Evolutionary conservation across 352 stramenopile species (phyloP).

Genomic region (Discostella stelligera): DNA sequence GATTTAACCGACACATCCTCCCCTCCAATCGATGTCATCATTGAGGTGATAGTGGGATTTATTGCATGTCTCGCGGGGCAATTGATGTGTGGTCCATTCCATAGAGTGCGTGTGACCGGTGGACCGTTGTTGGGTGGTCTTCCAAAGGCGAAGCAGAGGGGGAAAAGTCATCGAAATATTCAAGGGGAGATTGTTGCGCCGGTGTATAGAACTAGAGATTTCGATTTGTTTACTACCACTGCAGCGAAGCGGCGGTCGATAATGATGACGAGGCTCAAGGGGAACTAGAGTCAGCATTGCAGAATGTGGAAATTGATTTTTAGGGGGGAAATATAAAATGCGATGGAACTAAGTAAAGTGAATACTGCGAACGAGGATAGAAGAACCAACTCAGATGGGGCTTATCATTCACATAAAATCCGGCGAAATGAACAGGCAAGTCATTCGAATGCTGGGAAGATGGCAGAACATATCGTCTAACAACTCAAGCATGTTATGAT

Average conservation of each 20-base stretch:
- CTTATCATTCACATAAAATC: no score
- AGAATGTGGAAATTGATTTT: no score
- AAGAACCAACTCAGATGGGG: no score
- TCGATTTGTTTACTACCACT: slow-evolving; percentile 72
- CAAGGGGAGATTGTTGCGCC: slow-evolving; percentile 53
- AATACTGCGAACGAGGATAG: no score
- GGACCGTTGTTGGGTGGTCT: slow-evolving; percentile 19
- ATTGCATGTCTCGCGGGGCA: slow-evolving; percentile 59
- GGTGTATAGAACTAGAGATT: slow-evolving; percentile 65
- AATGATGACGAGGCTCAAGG: slow-evolving; percentile 8
- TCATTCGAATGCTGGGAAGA: no score
- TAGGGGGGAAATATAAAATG: no score
- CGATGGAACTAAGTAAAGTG: no score
- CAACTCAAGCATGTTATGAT: no score
- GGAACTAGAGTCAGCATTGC: no score
- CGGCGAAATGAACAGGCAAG: no score
- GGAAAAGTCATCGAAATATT: background rate
- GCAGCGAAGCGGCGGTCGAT: slow-evolving; percentile 13
- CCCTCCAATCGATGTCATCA: slow-evolving; percentile 66
- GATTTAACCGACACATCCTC: slow-evolving; percentile 38
- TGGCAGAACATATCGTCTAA: no score
- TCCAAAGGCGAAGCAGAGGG: background rate
- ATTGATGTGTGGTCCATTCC: slow-evolving; percentile 55
- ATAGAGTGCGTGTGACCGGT: slow-evolving; percentile 32
- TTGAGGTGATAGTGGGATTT: slow-evolving; percentile 66